phyloP scores from a whole-genome alignment of 1,139 yeast genomes.

The Taphrina flavorubra region DNA sequence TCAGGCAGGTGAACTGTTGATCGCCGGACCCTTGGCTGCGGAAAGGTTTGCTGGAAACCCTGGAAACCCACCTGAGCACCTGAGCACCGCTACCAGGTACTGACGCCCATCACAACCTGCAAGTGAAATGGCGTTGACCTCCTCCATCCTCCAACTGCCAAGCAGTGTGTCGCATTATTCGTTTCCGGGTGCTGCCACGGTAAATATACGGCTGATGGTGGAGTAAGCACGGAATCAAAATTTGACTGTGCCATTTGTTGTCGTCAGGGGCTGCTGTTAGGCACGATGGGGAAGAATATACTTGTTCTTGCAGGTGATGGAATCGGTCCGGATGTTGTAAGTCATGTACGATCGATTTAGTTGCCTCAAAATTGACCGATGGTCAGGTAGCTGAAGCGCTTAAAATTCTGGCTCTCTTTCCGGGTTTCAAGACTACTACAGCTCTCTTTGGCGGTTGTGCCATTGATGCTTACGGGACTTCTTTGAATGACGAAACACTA shows the following conservation, averaged over 20 bases:
- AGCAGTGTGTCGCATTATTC: too few species aligned
- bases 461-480: slow-evolving; percentile 92
- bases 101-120: too few species aligned
- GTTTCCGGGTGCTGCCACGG: too few species aligned
- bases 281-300: slow-evolving; percentile 60
- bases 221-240: not conserved
- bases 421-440: slow-evolving; percentile 62
- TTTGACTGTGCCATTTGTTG: not conserved
- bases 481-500: slow-evolving; percentile 85
- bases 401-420: slow-evolving; percentile 82
- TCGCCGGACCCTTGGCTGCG: not conserved
- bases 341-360: not conserved
- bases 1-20: slow-evolving; percentile 7
- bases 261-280: not conserved
- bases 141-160: too few species aligned
- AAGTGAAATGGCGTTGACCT: too few species aligned
- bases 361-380: not conserved
- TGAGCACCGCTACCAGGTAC: too few species aligned
- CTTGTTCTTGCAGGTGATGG: slow-evolving; percentile 96
- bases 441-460: slow-evolving; percentile 98
- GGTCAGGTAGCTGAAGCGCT: slow-evolving; percentile 72
- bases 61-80: too few species aligned
- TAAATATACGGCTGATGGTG: not conserved
- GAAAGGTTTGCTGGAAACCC: not conserved
- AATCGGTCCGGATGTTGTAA: slow-evolving; percentile 82